These are phyloP conservation scores for Immersiporthe knoxdaviesiana DNA, from an alignment of 2,329 filamentous ascomycete genomes.

Conservation along the genomic window DNA sequence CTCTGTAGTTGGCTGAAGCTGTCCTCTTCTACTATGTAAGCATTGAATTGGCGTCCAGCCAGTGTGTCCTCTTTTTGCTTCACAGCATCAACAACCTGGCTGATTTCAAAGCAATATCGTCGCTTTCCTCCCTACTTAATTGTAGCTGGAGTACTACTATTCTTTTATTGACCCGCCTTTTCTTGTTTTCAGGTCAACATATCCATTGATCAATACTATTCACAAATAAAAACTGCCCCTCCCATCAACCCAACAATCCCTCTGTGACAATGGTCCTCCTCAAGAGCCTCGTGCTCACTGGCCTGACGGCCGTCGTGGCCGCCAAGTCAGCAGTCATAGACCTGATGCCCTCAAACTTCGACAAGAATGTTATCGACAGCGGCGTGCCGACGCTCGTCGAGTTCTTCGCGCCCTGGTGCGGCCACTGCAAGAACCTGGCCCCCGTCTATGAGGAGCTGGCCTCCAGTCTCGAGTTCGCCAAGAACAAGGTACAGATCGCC, in stretches of 20 bases:
- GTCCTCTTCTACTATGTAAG: slow-evolving; percentile 5
- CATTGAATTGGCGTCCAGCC: slow-evolving; percentile 10
- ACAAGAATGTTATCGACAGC: slow-evolving; percentile 83
- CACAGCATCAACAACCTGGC: slow-evolving; percentile 19
- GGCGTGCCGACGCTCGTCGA: slow-evolving; percentile 96
- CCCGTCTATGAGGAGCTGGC: slow-evolving; percentile 94
- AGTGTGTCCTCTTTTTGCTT: slow-evolving; percentile 27
- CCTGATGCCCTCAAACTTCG: slow-evolving; percentile 88
- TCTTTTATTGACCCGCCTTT: slow-evolving; percentile 6
- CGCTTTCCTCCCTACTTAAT: slow-evolving; percentile 11
- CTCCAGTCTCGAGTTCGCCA: slow-evolving; percentile 69
- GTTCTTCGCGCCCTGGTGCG: slow-evolving; percentile 99
- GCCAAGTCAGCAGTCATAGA: slow-evolving; percentile 87
- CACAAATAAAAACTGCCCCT: not conserved
- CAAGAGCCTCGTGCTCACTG: slow-evolving; percentile 63
- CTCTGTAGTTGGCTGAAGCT: slow-evolving; percentile 13
- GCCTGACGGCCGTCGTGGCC: slow-evolving; percentile 58
- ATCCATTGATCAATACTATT: slow-evolving; percentile 15
- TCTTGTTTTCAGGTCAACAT: slow-evolving; percentile 8
- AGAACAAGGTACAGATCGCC: slow-evolving; percentile 78
- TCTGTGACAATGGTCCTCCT: slow-evolving; percentile 53
- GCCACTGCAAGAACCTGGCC: slow-evolving; percentile 97
- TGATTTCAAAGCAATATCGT: slow-evolving; percentile 42
- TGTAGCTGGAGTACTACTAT: slow-evolving; percentile 9
- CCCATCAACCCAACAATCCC: slow-evolving; percentile 14